Percentiles rank a stretch among this genome's conserved stretches.
These are phyloP conservation scores for Leptographium galeiforme DNA, from an alignment of 2,329 filamentous ascomycete genomes.

Conservation along the genomic window DNA sequence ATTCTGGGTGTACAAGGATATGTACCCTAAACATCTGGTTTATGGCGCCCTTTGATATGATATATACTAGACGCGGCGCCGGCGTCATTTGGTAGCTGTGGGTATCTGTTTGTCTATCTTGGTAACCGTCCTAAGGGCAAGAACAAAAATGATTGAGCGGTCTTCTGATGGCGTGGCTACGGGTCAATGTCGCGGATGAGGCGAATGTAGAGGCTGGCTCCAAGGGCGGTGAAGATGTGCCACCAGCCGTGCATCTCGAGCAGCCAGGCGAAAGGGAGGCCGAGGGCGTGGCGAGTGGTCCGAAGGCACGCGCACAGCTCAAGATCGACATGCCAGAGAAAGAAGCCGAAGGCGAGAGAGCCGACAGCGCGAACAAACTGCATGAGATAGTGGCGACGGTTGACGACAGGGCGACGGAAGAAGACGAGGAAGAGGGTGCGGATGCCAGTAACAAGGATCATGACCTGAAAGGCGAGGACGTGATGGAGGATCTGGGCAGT, in stretches of 20 bases:
- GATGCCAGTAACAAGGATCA: conserved; percentile 19
- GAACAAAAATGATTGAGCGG: too few relatives aligned
- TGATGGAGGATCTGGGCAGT: conserved; percentile 30
- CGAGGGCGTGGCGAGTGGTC: conserved; percentile 27
- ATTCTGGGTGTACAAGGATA: background rate
- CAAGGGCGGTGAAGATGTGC: conserved; percentile 46
- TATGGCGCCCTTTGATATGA: too few relatives aligned
- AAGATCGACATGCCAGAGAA: conserved; percentile 44
- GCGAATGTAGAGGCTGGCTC: conserved; percentile 30
- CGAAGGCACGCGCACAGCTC: conserved; percentile 36
- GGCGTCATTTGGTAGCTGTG: too few relatives aligned
- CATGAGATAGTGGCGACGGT: conserved; percentile 1
- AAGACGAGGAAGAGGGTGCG: conserved; percentile 23
- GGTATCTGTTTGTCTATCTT: too few relatives aligned
- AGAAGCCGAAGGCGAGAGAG: conserved; percentile 30
- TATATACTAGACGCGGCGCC: too few relatives aligned
- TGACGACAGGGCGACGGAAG: conserved; percentile 7
- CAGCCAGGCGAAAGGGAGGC: conserved; percentile 40
- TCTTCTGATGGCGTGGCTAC: background rate
- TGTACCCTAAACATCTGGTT: too few relatives aligned
- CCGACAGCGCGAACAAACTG: conserved; percentile 13
- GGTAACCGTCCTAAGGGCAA: too few relatives aligned
- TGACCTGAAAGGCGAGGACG: conserved; percentile 21
- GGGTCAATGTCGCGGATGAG: conserved; percentile 17
- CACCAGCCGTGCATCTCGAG: conserved; percentile 52